Base-by-base conservation (phyloP, 2,329 filamentous ascomycete genomes). In the Septoria petroselini region DNA sequence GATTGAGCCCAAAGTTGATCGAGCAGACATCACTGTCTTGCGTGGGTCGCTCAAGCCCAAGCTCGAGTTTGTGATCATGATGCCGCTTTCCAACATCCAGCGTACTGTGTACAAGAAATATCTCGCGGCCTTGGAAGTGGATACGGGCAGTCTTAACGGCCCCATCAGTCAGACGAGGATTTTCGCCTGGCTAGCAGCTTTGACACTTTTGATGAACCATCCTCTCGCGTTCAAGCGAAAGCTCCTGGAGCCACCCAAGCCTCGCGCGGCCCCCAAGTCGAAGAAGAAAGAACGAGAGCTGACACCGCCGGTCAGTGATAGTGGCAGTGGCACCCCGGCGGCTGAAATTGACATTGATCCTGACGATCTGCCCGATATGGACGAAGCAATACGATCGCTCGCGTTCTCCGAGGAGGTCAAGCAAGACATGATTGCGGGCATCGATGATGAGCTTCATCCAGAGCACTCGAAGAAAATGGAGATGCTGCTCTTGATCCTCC, bases 1-100 rank as follows among this genome's bases (percentile, higher is more conserved):
- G 35, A 81, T 95, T 17, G 79, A 78, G 1, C 86, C 88, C 4
- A 94, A 94, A 67, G 82, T 95, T 12, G 76, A 91, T 62, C 81
- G 91, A 21, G 81, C 79, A 6, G 88, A 86, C 42, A 84, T 89
- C 53, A 77, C 78, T 2, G 81, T 78, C 4, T 72, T 95, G 35
- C 77, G 78, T 54, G 73, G 82, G 9, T 80, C 83, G 31, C 72
- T 95, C 35, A 87, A 86, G 2, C 72, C 74, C 0, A 96, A 95
- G 66, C 79, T 78, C 6, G 91, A 96, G 63, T 95, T 91, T 62
- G 79, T 94, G 23, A 78, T 96, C 45, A 86, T 78, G 2, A 73
- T 95, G 4, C 80, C 84, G 5, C 72, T 93, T 8, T 88, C 86
- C 0, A 60, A 71, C 0, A 40, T 86, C 1, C 91, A 96, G 67